Conservation (phyloP, 495 filamentous ascomycete species). For the Oidiodendron maius region DNA sequence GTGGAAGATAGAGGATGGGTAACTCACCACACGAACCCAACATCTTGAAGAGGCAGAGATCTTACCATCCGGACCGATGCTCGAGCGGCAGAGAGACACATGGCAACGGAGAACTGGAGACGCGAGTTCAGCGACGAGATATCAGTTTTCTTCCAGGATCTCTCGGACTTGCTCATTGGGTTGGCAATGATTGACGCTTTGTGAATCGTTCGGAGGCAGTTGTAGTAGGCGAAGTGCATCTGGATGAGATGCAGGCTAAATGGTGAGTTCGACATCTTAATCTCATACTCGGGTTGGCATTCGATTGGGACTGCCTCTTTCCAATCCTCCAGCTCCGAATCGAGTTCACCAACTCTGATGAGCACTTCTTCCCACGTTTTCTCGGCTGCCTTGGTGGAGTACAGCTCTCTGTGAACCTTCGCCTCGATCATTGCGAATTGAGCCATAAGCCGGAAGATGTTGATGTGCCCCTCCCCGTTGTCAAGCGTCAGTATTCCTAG, state of each 20-base stretch:
- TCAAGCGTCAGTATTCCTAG: not conserved
- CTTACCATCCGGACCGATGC: no score
- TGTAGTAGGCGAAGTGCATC: not conserved
- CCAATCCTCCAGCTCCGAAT: constrained; percentile 8
- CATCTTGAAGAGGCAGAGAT: no score
- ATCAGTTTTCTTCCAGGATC: no score
- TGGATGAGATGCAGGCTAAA: not conserved
- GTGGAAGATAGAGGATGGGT: no score
- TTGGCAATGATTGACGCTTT: no score
- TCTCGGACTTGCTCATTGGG: no score
- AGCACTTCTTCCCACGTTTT: constrained; percentile 6
- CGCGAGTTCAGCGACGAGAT: no score
- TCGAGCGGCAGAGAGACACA: no score
- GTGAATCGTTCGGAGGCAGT: not conserved
- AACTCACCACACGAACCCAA: no score
- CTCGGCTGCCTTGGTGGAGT: constrained; percentile 8
- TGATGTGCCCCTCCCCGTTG: not conserved
- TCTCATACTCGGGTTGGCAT: not conserved
- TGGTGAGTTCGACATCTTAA: not conserved
- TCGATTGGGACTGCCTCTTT: constrained; percentile 7
- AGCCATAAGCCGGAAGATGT: constrained; percentile 10
- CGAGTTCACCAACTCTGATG: constrained; percentile 7
- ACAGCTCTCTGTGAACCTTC: constrained; percentile 12
- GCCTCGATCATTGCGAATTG: constrained; percentile 13
- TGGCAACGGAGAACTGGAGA: no score